Conservation (phyloP, 192 early-diverging fungal genomes). For the Backusella luteola region DNA sequence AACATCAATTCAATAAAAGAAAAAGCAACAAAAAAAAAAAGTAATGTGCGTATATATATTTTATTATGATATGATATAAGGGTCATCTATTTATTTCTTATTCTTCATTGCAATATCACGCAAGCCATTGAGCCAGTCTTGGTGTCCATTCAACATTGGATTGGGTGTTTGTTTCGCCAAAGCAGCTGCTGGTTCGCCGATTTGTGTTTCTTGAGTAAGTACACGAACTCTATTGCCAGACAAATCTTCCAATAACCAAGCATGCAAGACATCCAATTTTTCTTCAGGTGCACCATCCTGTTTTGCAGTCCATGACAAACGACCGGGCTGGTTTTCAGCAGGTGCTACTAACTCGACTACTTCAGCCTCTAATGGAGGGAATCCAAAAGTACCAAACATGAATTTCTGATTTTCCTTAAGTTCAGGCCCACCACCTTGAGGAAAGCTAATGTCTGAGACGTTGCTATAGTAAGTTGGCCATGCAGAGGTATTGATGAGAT, state of each 20-base stretch:
- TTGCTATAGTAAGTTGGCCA: slow-evolving; percentile 2
- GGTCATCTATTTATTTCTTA: not conserved
- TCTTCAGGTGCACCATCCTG: slow-evolving; percentile 1
- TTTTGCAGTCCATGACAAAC: slow-evolving; percentile 10
- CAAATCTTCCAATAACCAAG: slow-evolving; percentile 5
- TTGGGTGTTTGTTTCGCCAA: slow-evolving; percentile 1
- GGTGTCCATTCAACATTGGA: slow-evolving; percentile 8
- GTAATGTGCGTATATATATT: not conserved
- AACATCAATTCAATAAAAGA: too few species aligned
- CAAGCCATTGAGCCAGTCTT: slow-evolving; percentile 2
- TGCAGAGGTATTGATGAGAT: not conserved
- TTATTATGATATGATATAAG: not conserved
- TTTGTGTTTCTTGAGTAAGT: slow-evolving; percentile 6
- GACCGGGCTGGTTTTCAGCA: not conserved
- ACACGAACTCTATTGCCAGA: not conserved
- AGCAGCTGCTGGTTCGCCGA: not conserved
- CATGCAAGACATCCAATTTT: slow-evolving; percentile 2
- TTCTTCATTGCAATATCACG: slow-evolving; percentile 8
- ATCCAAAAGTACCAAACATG: slow-evolving; percentile 10
- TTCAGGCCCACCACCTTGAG: not conserved
- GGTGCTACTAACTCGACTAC: slow-evolving; percentile 1
- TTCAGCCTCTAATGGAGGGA: not conserved
- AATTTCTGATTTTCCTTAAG: not conserved
- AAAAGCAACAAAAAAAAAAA: too few species aligned
- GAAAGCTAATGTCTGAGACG: slow-evolving; percentile 3